Base-by-base conservation (phyloP, 2,329 filamentous ascomycete species). In the Catunica adiposa region DNA sequence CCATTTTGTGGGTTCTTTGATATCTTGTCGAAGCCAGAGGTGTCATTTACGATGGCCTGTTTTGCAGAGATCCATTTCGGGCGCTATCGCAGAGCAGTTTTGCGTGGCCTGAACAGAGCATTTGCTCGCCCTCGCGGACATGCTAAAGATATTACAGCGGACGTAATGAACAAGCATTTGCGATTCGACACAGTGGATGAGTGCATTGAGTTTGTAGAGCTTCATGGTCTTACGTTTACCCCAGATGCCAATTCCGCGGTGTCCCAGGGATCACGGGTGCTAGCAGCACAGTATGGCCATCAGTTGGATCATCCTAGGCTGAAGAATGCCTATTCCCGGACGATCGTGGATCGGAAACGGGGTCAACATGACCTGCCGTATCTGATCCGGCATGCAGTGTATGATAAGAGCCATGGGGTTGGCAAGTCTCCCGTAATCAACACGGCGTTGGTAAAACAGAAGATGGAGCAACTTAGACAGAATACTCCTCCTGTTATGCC, bases 31-130 rank as follows among this genome's bases (percentile, higher is more conserved):
- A 71, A 75, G 42, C 68, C 70, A 0, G 67, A 70, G 15, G 75
- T 82, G 1, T 83, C 81, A 0, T 84, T 84, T 62, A 82, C 79
- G 1, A 82, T 84, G 78, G 81, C 80, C 14, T 84, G 81, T 61
- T 76, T 84, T 58, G 80, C 80, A 5, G 80, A 84, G 62, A 77
- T 80, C n/a, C 79, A 82, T 62, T 83, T 84, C 57, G 76, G 77
- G 42, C 70, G 73, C 37, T 68, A 83, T 31, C 78, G 81, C 42
- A 77, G 78, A 55, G 72, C 74, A 11, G 75, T 82, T 15, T 64
- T 84, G 17, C 72, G 73, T 55, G 73, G 75, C 15, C 67, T 83
- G 22, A 73, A 76, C 53, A 71, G 69, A 55, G 72, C 76, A 1
- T 78, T 81, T 59, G 71, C 75, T 1, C 73, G 79, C 56, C 76